Conservation (phyloP, 2,329 filamentous ascomycete genomes). For the Hypoxylon sp. region DNA sequence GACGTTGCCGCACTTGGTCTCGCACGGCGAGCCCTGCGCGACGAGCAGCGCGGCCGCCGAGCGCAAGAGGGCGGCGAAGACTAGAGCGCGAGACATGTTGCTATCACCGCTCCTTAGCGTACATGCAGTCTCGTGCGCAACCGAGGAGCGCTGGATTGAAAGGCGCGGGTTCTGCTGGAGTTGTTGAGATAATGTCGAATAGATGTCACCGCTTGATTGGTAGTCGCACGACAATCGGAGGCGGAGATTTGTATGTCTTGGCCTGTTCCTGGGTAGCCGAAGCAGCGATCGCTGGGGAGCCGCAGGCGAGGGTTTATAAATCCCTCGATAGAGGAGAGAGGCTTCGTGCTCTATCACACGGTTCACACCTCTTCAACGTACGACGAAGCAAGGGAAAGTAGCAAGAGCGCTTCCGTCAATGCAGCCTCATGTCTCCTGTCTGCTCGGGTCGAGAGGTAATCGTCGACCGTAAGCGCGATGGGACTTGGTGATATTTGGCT, state of each 20-base stretch:
- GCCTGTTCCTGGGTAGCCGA: conserved; percentile 8
- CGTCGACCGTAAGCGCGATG: conserved; percentile 28
- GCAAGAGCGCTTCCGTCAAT: conserved; percentile 24
- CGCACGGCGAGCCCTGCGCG: conserved; percentile 58
- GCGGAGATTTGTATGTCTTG: conserved; percentile 15
- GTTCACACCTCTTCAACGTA: conserved; percentile 11
- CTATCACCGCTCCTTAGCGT: conserved; percentile 9
- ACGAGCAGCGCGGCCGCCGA: conserved; percentile 50
- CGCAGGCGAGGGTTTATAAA: conserved; percentile 26
- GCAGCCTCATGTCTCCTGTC: conserved; percentile 7
- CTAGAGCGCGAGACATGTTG: conserved; percentile 32
- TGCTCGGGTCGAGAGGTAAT: conserved; percentile 6
- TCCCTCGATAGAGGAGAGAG: not conserved
- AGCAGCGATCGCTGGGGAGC: conserved; percentile 11
- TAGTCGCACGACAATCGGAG: conserved; percentile 9
- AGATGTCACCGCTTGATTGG: not conserved
- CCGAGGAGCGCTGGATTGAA: not conserved
- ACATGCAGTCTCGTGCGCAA: not conserved
- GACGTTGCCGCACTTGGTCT: conserved; percentile 61
- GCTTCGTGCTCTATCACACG: not conserved
- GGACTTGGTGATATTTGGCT: conserved; percentile 29
- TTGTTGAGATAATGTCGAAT: conserved; percentile 7
- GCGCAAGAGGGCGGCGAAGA: conserved; percentile 37
- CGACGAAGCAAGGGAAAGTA: conserved; percentile 30
- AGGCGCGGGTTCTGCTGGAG: not conserved